Evolutionary conservation across 805 yeast species (phyloP), one percentile per base, ranked within the genome.

Genomic region (Cyberlindnera nakhonratchasimensis): DNA sequence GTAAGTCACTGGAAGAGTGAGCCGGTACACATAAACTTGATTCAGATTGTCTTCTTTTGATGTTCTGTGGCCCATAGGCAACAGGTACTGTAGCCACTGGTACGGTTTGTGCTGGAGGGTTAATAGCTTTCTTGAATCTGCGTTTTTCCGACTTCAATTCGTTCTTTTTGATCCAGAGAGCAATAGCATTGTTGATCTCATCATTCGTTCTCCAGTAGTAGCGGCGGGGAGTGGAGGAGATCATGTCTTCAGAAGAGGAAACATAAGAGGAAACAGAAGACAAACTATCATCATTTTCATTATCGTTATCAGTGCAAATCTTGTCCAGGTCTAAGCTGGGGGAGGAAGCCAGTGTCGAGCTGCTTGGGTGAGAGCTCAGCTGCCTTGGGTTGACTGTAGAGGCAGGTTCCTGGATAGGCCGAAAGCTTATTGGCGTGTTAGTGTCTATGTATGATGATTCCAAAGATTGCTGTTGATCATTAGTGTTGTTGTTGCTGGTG

Each of bases 171-270:
- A 57, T 34, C 61, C 62, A 59, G 11, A 44, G 46, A 3, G 51
- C 51, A 11, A 60, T 55, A 5, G 59, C 61, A 24, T 48, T 40
- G 21, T 58, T 50, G 14, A 57, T 50, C 35, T 60, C 62, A 17
- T 51, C 61, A 42, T 52, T 54, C 52, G 51, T 55, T 8, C 47
- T 39, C 59, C 62, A 57, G 18, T 47, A 47, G 20, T 16, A 21
- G 7, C 11, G 12, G 23, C 20, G 26, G 4, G 20, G 36, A 22
- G 11, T 19, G 16, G 20, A 3, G 9, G 8, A n/a, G 6, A 8
- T 7, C 10, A 17, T 7, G 6, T 17, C 13, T 6, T 14, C 18
- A 5, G 18, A 31, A 25, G 26, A 10, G 22, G 9, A 21, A 13
- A 34, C n/a, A 13, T 34, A 29, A 17, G 21, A 23, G 18, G 26